Evolutionary conservation across 2,329 filamentous ascomycete species (phyloP).

Genomic region (Gnomoniopsis smithogilvyi): DNA sequence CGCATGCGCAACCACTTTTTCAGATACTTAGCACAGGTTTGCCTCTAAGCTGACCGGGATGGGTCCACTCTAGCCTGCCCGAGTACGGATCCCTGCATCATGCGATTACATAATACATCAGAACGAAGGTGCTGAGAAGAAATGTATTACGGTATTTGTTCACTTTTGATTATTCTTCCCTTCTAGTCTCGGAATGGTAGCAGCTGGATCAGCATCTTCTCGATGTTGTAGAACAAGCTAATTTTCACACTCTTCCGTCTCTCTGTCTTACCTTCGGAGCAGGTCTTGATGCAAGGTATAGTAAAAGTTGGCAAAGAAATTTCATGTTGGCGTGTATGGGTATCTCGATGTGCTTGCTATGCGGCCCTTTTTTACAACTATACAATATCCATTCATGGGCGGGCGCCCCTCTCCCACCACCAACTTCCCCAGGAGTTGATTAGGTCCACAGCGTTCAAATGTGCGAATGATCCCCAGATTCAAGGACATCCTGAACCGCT

Average conservation of each 20-base stretch:
- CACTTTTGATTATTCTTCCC: no score
- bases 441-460: neutral
- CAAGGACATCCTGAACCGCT: neutral
- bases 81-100: neutral
- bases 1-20: neutral
- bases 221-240: no score
- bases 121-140: neutral
- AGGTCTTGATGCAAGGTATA: no score
- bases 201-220: no score
- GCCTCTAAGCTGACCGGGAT: neutral
- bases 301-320: neutral
- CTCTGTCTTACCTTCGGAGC: no score
- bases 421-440: neutral
- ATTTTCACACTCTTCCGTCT: no score
- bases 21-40: neutral
- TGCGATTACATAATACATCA: neutral
- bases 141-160: no score
- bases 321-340: neutral
- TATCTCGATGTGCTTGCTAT: neutral
- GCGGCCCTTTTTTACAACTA: neutral
- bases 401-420: no score
- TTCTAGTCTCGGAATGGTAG: no score
- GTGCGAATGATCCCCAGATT: neutral
- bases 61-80: neutral
- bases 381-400: neutral